These are phyloP conservation scores for Mucuna pruriens DNA, from an alignment of 306 rosid genomes.

Conservation along the genomic window DNA sequence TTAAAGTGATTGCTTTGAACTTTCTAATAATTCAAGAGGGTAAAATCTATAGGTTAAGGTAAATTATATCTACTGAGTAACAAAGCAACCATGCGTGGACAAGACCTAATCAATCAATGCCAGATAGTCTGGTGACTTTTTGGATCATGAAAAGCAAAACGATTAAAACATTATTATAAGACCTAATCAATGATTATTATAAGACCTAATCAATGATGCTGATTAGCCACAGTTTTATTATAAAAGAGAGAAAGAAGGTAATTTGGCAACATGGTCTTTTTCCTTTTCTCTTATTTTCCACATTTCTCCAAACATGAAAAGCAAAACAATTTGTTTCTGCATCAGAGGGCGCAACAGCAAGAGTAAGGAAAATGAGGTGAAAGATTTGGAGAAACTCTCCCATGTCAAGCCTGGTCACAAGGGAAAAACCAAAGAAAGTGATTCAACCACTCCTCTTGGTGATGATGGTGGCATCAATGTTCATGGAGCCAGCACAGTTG, in stretches of 20 bases:
- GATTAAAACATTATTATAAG: conserved; percentile 13
- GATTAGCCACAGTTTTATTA: not conserved
- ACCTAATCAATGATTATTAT: conserved; percentile 33
- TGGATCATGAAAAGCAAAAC: conserved; percentile 34
- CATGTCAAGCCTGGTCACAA: conserved; percentile 35
- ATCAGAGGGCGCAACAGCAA: conserved; percentile 39
- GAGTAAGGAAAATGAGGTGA: conserved; percentile 42
- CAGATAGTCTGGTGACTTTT: not conserved
- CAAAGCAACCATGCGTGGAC: conserved; percentile 5
- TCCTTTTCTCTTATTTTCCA: not conserved
- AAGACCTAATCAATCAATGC: conserved; percentile 41
- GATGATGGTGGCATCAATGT: conserved; percentile 34
- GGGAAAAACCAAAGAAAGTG: conserved; percentile 35
- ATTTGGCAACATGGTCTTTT: conserved; percentile 11
- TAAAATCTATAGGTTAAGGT: not conserved
- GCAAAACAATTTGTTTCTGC: conserved; percentile 63
- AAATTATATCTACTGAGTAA: not conserved
- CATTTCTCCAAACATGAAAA: conserved; percentile 47
- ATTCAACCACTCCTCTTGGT: conserved; percentile 26
- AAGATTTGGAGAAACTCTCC: conserved; percentile 44
- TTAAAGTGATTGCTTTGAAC: too few species aligned
- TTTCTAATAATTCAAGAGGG: not conserved
- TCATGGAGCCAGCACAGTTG: conserved; percentile 13
- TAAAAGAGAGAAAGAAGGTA: not conserved
- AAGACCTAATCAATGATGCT: conserved; percentile 37